phyloP scores from a whole-genome alignment of 2,329 filamentous ascomycete genomes.

The Talaromyces sp. region DNA sequence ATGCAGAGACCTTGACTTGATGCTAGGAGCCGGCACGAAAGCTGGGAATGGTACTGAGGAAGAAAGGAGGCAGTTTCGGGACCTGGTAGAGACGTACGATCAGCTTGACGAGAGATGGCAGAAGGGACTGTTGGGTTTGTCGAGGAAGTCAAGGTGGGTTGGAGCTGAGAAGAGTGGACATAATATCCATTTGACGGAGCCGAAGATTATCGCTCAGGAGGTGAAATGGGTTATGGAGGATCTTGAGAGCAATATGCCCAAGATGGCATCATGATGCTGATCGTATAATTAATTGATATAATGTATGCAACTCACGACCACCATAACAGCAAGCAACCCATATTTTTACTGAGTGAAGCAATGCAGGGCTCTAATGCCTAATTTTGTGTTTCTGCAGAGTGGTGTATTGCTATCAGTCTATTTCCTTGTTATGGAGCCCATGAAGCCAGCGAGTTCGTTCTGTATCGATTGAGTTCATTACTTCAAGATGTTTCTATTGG shows the following conservation, averaged over 20 bases:
- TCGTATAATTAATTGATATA: background rate
- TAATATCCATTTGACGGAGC: slow-evolving; percentile 21
- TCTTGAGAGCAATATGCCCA: background rate
- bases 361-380: no score
- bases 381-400: no score
- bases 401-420: no score
- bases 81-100: slow-evolving; percentile 17
- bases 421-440: background rate
- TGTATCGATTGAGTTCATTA: background rate
- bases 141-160: slow-evolving; percentile 17
- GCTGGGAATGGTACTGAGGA: slow-evolving; percentile 23
- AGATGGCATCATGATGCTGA: background rate
- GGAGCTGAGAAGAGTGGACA: slow-evolving; percentile 19
- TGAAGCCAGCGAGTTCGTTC: background rate
- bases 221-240: slow-evolving; percentile 20
- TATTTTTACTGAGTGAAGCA: no score
- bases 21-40: slow-evolving; percentile 23
- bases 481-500: background rate
- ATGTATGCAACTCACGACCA: background rate
- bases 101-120: slow-evolving; percentile 19
- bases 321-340: no score
- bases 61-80: slow-evolving; percentile 19
- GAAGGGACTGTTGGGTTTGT: slow-evolving; percentile 20
- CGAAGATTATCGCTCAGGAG: slow-evolving; percentile 20
- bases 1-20: slow-evolving; percentile 21